Evolutionary conservation across 371 early-diverging fungal genomes (phyloP).

Genomic region (Modicella reniformis): DNA sequence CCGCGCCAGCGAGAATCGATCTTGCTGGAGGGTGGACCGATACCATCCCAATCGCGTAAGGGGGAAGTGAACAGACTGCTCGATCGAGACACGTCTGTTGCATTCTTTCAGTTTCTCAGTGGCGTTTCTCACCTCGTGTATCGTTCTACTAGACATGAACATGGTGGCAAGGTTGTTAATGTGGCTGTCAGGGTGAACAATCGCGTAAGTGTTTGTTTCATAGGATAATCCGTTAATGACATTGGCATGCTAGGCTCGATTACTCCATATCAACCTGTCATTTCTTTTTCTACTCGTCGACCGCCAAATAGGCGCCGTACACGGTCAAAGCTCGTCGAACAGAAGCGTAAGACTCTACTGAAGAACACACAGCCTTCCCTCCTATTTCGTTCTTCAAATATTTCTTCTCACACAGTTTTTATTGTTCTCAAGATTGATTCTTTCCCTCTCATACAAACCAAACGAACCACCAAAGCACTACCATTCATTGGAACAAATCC

Average conservation of each 20-base stretch:
- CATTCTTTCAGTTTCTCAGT: not conserved
- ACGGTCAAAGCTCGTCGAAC: slow-evolving; percentile 31
- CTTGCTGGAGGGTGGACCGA: slow-evolving; percentile 50
- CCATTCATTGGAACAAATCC: slow-evolving; percentile 38
- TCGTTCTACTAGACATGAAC: slow-evolving; percentile 31
- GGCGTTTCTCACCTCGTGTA: not conserved
- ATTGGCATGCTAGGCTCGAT: too few relatives aligned
- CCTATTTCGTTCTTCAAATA: too few relatives aligned
- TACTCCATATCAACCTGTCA: too few relatives aligned
- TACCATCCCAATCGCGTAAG: slow-evolving; percentile 40
- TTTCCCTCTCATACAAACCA: slow-evolving; percentile 35
- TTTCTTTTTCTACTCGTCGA: not conserved
- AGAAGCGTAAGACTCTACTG: slow-evolving; percentile 10
- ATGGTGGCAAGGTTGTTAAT: slow-evolving; percentile 46
- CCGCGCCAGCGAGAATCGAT: slow-evolving; percentile 43
- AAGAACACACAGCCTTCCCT: not conserved
- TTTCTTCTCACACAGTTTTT: too few relatives aligned
- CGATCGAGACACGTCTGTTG: not conserved
- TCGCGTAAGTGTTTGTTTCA: slow-evolving; percentile 24
- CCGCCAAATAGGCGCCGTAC: slow-evolving; percentile 12
- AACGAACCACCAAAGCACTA: slow-evolving; percentile 22
- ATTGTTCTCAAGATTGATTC: slow-evolving; percentile 18
- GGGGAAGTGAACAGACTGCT: too few relatives aligned
- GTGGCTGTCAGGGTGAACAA: slow-evolving; percentile 43
- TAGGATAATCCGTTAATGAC: too few relatives aligned